Evolutionary conservation across 208 protist species (phyloP), one percentile per base, ranked within the genome.

Genomic region (Wallacemonas collosoma): DNA sequence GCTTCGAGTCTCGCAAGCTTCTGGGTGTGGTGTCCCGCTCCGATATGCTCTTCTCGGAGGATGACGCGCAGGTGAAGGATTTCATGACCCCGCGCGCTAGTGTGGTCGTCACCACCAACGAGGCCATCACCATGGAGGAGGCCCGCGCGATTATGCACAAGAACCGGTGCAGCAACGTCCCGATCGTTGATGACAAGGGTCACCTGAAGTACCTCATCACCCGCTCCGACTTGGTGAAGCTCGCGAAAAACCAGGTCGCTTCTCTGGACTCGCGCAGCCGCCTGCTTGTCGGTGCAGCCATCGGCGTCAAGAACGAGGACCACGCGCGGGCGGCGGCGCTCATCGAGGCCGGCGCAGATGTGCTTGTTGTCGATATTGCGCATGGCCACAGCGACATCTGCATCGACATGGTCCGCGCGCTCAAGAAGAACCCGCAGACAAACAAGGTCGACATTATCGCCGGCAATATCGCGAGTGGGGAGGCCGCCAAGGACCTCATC

Each of bases 321-420:
- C 67, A 93, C 36, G 77, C 63, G 2, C 83, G 87, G 35, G 90
- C 91, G 2, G 75, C 70, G 8, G 73, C 70, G 15, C 86, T 96
- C 9, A 83, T 96, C 2, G 80, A 93, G 61, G 80, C 77, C 3
- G 94, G 94, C 11, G 84, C 76, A 1, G 91, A 96, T 67, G 91
- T 95, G 51, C 85, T 97, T 3, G 90, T 95, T 14, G 91, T 97
- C 40, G 94, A 97, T 77, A 95, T 97, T 66, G 94, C 94, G 47
- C 94, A 97, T 76, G 94, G 94, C 15, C 94, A 97, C 83, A 94
- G 84, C 75, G 80, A 86, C 61, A 36, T 93, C 9, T 94, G 89
- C 75, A 93, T 95, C 57, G 82, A 95, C 71, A 95, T 97, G 84
- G 67, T 97, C 36, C 71, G 79, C 41, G 58, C 51, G 1, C 87